Base-by-base conservation (phyloP, 208 protist species). In the Leishmania aethiopica region DNA sequence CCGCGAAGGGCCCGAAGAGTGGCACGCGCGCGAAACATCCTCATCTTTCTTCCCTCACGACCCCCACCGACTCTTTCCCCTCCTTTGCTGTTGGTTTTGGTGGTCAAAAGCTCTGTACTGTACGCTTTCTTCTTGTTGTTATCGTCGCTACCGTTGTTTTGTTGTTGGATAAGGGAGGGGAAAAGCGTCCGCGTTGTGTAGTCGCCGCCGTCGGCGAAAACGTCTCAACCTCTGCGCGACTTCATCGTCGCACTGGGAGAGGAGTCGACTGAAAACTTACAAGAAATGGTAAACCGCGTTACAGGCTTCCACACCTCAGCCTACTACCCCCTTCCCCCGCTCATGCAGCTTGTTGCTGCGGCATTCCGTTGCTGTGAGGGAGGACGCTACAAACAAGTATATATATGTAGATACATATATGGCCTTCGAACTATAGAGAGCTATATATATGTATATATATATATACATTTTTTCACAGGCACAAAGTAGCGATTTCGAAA, bases 381-480 rank as follows among this genome's bases (percentile, higher is more conserved):
- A 15, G n/a, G 32, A 32, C 11, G 11, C 60, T 37, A 13, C n/a
- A 62, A 62, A 25, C 32, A 32, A 8, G 13, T 55, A 22, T 6
- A 22, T 55, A 55, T 3, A 53, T 17, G 19, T 53, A 53, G 3
- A 17, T 19, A 53, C 0, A 53, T 53, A 19, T 4, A 53, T 17
- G 49, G 13, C 8, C 49, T 19, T 17, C 8, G 13, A 53, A 11
- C 0, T 17, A 53, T 0, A 19, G 8, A 53, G 0, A 53, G 8
- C 3, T 51, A 51, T 51, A 51, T 3, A 51, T 51, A 1, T 53
- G 17, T 53, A 55, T 4, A 22, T 0, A 4, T 4, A 13, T 6
- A 22, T 0, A 19, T 3, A 53, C 11, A 19, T 19, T 22, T 0
- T 22, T 1, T 6, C 0, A 53, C 13, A 22, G 51, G 0, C 17